Evolutionary conservation across 192 early-diverging fungal genomes (phyloP).

Genomic region (Umbelopsis isabellina): DNA sequence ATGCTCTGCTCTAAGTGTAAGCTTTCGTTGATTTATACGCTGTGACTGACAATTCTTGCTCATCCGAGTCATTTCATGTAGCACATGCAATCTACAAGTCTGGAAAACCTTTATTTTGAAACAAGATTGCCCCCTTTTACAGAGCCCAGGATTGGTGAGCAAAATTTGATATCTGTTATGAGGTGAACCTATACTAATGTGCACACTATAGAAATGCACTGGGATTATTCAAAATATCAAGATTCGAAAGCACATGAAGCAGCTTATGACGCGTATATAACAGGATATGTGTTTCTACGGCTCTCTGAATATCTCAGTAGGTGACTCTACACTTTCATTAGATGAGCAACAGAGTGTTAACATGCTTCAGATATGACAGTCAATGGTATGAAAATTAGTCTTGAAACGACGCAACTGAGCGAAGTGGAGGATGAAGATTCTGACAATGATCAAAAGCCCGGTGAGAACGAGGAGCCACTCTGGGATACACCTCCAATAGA

Average conservation of each 20-base stretch:
- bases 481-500: not conserved
- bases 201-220: constrained; percentile 28
- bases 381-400: not conserved
- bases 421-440: constrained; percentile 12
- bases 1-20: constrained; percentile 43
- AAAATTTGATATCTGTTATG: not conserved
- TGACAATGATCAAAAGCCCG: constrained; percentile 19
- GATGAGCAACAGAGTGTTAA: not conserved
- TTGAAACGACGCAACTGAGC: not conserved
- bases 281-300: constrained; percentile 78
- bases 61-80: not conserved
- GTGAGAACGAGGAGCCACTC: not conserved
- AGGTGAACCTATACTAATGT: not conserved
- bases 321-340: not conserved
- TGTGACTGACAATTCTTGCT: not conserved
- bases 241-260: constrained; percentile 80
- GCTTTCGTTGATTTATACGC: not conserved
- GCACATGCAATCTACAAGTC: not conserved
- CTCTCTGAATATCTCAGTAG: constrained; percentile 51
- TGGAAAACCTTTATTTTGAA: constrained; percentile 37
- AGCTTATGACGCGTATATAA: constrained; percentile 91
- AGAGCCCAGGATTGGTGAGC: constrained; percentile 48
- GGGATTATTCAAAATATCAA: constrained; percentile 35
- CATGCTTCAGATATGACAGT: not conserved
- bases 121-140: constrained; percentile 27